Evolutionary conservation across 192 early-diverging fungal genomes (phyloP).

Genomic region (Backusella macrospora): DNA sequence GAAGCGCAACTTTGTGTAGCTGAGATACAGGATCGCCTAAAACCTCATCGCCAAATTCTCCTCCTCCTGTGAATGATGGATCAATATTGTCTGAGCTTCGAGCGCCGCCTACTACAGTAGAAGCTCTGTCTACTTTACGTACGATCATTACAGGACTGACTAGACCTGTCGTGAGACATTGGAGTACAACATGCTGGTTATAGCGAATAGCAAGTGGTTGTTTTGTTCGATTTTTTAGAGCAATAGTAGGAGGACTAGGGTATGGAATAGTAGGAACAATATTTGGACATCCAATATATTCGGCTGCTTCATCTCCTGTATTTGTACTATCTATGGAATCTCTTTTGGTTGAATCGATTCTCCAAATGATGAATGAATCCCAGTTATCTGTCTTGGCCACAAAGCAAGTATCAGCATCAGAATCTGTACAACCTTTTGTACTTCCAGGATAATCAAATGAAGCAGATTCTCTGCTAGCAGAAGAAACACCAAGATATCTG

Average conservation of each 20-base stretch:
- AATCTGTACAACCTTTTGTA: not conserved
- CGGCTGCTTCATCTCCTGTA: slow-evolving; percentile 11
- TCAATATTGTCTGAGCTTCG: slow-evolving; percentile 8
- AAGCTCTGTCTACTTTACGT: slow-evolving; percentile 82
- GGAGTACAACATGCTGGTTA: slow-evolving; percentile 86
- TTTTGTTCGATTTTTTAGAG: slow-evolving; percentile 59
- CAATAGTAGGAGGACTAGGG: slow-evolving; percentile 70
- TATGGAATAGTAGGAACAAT: slow-evolving; percentile 36
- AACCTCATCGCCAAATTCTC: slow-evolving; percentile 49
- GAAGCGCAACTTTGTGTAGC: slow-evolving; percentile 88
- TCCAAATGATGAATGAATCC: slow-evolving; percentile 89
- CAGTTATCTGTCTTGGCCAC: slow-evolving; percentile 72
- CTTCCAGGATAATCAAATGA: not conserved
- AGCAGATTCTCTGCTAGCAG: not conserved
- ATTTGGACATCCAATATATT: slow-evolving; percentile 12
- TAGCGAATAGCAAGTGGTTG: slow-evolving; percentile 75
- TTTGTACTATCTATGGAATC: not conserved
- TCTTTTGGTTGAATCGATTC: slow-evolving; percentile 60
- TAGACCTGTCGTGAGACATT: slow-evolving; percentile 83
- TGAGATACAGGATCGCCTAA: slow-evolving; percentile 85
- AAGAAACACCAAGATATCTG: slow-evolving; percentile 72
- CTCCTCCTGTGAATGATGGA: slow-evolving; percentile 21
- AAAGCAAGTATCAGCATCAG: slow-evolving; percentile 61
- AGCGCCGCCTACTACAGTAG: slow-evolving; percentile 68
- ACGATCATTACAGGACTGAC: slow-evolving; percentile 79